Evolutionary conservation across 108 stramenopile genomes (phyloP).

Genomic region (Pseudonitzschia pungens): DNA sequence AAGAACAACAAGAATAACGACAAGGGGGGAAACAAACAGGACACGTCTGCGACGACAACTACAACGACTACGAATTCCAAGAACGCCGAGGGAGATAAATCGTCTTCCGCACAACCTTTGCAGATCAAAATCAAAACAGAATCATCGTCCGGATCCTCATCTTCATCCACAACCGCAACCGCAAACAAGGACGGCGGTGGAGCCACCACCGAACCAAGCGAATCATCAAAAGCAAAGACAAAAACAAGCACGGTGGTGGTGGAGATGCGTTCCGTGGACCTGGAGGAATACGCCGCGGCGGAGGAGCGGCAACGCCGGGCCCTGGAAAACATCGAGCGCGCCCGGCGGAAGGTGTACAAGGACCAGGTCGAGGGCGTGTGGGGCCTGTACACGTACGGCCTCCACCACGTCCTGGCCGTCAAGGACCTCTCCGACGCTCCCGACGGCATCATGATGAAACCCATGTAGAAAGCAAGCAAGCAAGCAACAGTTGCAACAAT

Average conservation of each 20-base stretch:
- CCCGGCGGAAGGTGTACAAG: constrained; percentile 16
- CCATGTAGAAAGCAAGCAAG: too few species aligned
- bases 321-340: constrained; percentile 18
- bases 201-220: neutral
- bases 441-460: constrained; percentile 39
- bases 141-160: neutral
- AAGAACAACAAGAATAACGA: neutral
- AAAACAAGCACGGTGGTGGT: neutral
- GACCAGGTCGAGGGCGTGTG: constrained; percentile 33
- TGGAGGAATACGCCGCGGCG: constrained; percentile 3
- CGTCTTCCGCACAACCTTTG: neutral
- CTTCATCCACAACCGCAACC: neutral
- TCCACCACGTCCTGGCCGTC: constrained; percentile 26
- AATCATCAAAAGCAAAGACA: neutral
- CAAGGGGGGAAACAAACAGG: neutral
- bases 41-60: neutral
- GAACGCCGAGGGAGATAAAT: neutral
- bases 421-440: constrained; percentile 39
- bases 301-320: constrained; percentile 8
- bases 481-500: too few species aligned
- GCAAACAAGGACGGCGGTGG: neutral
- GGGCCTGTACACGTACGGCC: constrained; percentile 40
- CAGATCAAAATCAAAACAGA: neutral
- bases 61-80: neutral
- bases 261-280: neutral